Evolutionary conservation across 192 early-diverging fungal species (phyloP), one percentile per base, ranked within the genome.

Genomic region (Funneliformis mosseae): DNA sequence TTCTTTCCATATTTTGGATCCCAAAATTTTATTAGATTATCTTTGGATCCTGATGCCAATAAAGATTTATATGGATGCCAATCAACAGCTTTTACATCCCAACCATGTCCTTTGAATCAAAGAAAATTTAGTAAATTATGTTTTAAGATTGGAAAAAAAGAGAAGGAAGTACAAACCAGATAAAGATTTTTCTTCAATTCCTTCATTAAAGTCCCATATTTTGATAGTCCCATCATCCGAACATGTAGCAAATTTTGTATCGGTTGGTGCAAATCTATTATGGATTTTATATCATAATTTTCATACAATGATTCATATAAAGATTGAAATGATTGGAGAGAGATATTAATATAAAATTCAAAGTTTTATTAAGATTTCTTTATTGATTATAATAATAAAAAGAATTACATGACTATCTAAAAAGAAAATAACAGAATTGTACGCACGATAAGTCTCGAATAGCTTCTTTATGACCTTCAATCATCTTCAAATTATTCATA

Each of bases 1-100:
- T 91, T 90, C 76, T 95, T 92, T 59, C 94, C 93, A 5, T 93
- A 90, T 77, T 96, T 95, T 4, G 98, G 98, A 85, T 99, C 98
- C 98, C 98, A 99, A 43, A 97, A 86, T 80, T 97, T 97, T n/a
- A 96, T 92, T 21, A 95, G 87, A 79, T 97, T 96, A 85, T 99
- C 98, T 77, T 97, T 98, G 63, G 94, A 93, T 45, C 98, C 97
- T 16, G 96, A 97, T 38, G 96, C 97, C 0, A 99, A 87, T 70
- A 99, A 84, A 5, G 94, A 96, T 83, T 97, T 93, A 79, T 91
- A 90, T 41, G 98, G 97, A 83, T 99, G 97, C 98, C 98, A 99
- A 81, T 97, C 97, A 8, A 98, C 89, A 81, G 96, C 94, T 79
- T 96, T 96, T 8, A 99, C 97, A 87, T 97, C 97, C 95, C 96